These are phyloP conservation scores for Aspergillus spinulosporus DNA, from an alignment of 2,329 filamentous ascomycete species.

Conservation along the genomic window DNA sequence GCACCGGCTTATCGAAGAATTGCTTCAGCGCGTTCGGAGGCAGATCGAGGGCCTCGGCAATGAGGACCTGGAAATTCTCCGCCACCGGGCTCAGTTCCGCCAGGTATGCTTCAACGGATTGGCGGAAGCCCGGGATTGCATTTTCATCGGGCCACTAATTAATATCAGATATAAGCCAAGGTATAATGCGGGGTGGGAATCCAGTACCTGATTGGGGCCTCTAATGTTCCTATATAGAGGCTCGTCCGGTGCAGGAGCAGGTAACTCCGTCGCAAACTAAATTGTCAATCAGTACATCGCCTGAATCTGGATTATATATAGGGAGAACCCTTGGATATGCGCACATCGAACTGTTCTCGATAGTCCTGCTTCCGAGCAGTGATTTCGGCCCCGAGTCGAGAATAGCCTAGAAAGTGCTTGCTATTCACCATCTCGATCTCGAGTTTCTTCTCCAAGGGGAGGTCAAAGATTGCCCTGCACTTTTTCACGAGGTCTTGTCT, in stretches of 20 bases:
- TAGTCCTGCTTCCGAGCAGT: constrained; percentile 35
- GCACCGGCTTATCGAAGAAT: constrained; percentile 37
- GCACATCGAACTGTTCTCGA: constrained; percentile 41
- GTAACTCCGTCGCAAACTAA: constrained; percentile 40
- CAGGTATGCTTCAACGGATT: constrained; percentile 33
- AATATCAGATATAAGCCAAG: not conserved
- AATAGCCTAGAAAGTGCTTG: constrained; percentile 41
- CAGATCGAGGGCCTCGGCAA: constrained; percentile 38
- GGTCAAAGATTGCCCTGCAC: constrained; percentile 45
- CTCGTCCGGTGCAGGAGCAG: constrained; percentile 34
- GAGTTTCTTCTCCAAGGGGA: constrained; percentile 49
- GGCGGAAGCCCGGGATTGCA: constrained; percentile 35
- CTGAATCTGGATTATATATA: not conserved
- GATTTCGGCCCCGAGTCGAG: constrained; percentile 36
- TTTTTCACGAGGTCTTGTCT: constrained; percentile 38
- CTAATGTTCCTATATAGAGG: constrained; percentile 38
- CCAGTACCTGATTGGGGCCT: constrained; percentile 37
- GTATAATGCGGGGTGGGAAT: not conserved
- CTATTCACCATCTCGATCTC: constrained; percentile 49
- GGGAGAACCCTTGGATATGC: not conserved
- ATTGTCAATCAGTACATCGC: not conserved
- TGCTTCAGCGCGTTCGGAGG: constrained; percentile 29
- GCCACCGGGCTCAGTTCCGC: constrained; percentile 28
- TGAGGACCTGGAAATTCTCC: constrained; percentile 30
- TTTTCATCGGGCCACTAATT: constrained; percentile 37